Evolutionary conservation across 1,139 yeast genomes (phyloP), one percentile per base, ranked within the genome.

Genomic region (Pichia sp.): DNA sequence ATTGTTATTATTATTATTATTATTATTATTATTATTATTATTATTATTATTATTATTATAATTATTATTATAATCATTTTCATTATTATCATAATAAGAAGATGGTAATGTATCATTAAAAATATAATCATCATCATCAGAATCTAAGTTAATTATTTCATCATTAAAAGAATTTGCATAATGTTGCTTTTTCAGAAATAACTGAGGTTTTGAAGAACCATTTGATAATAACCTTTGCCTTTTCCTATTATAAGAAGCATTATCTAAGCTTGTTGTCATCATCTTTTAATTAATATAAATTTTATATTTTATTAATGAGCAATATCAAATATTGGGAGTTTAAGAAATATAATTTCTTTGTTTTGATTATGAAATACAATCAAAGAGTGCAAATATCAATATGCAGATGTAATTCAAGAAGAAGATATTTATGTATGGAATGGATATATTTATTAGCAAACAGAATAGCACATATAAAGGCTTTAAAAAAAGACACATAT

Each of bases 51-150:
- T 9, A 39, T 30, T 7, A 18, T 9, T 8, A 26, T 39, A 4
- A 39, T 27, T 6, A 7, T 6, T 9, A 10, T 34, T 10, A 25
- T 42, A 7, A 7, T 40, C 32, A 27, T 30, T 7, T 26, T 36
- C 5, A 30, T 31, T 11, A 36, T 31, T 29, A 42, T 35, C 25
- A 25, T n/a, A 3, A n/a, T 42, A 10, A 34, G 35, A 4, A 6
- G 3, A 32, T 25, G 7, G 11, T 27, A 33, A 4, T 26, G 10
- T 7, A 7, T n/a, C 25, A 39, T 33, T 33, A 42, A 66, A 68
- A 25, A 62, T 63, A 42, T 65, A 60, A 34, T 65, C 65, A n/a
- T 69, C 73, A 26, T 69, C 68, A 40, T 70, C 74, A 0, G 73
- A 68, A 47, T 69, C 73, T 42, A 69, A 52, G 34, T 66, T 60